Conservation (phyloP, 2,329 filamentous ascomycete species). For the Monilinia laxa region DNA sequence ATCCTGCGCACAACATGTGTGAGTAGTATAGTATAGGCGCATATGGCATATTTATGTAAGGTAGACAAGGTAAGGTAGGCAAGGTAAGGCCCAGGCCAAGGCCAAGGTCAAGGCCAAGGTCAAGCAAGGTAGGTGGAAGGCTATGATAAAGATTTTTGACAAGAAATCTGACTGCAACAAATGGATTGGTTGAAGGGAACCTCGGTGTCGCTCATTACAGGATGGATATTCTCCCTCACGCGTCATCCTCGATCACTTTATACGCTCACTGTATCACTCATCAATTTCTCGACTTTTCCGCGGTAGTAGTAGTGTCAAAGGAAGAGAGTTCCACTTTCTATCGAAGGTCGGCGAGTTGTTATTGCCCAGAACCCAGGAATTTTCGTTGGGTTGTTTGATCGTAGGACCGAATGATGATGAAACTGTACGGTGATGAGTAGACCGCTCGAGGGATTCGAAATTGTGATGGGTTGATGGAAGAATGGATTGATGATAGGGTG, state of each 20-base stretch:
- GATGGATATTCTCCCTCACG: slow-evolving; percentile 14
- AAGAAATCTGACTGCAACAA: not conserved
- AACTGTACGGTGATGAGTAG: slow-evolving; percentile 6
- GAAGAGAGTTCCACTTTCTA: slow-evolving; percentile 1
- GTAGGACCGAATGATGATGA: slow-evolving; percentile 15
- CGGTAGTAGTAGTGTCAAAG: slow-evolving; percentile 4
- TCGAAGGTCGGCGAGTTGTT: slow-evolving; percentile 11
- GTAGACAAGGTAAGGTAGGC: not conserved
- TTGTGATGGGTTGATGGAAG: slow-evolving; percentile 1
- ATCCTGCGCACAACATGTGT: slow-evolving; percentile 14
- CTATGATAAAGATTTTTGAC: not conserved
- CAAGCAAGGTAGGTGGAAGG: too few species aligned
- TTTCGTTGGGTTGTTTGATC: slow-evolving; percentile 16
- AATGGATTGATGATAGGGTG: not conserved
- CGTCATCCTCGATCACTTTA: slow-evolving; percentile 20
- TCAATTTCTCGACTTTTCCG: slow-evolving; percentile 3
- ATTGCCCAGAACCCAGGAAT: slow-evolving; percentile 15
- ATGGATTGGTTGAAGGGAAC: slow-evolving; percentile 11
- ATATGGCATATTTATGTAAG: slow-evolving; percentile 16
- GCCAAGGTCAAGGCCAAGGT: not conserved
- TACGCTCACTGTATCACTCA: not conserved
- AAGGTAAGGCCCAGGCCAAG: not conserved
- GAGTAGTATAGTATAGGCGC: slow-evolving; percentile 4
- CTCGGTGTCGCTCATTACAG: slow-evolving; percentile 20
- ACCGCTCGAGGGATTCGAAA: not conserved